These are phyloP conservation scores for Corylus avellana DNA, from an alignment of 306 rosid species.

Conservation along the genomic window DNA sequence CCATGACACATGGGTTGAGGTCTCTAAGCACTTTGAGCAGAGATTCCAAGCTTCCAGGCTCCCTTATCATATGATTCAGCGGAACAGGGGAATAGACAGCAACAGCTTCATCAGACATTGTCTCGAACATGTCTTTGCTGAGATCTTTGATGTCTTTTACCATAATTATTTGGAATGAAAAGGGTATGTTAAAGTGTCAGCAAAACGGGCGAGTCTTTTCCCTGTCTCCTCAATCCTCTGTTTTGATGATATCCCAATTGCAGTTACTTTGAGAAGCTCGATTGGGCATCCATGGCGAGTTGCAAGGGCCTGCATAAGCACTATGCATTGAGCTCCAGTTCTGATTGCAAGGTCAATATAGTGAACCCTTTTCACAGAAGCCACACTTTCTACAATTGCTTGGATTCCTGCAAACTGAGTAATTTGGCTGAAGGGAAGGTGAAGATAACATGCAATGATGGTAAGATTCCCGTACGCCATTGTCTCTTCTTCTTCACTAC, in stretches of 20 bases:
- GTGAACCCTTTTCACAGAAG: conserved; percentile 35
- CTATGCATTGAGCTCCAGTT: conserved; percentile 32
- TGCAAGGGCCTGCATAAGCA: conserved; percentile 40
- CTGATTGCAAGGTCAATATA: conserved; percentile 36
- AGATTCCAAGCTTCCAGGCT: conserved; percentile 47
- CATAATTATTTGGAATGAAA: conserved; percentile 41
- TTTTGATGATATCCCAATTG: conserved; percentile 24
- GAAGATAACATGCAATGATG: conserved; percentile 24
- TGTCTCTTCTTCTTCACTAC: conserved; percentile 5
- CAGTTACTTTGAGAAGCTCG: conserved; percentile 38
- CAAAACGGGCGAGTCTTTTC: conserved; percentile 34
- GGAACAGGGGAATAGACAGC: conserved; percentile 35
- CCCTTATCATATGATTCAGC: conserved; percentile 35
- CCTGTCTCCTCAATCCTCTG: conserved; percentile 27
- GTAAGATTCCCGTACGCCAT: conserved; percentile 30
- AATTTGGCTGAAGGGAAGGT: conserved; percentile 36
- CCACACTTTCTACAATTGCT: conserved; percentile 37
- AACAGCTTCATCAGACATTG: conserved; percentile 44
- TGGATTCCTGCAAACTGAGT: conserved; percentile 35
- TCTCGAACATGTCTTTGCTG: conserved; percentile 41
- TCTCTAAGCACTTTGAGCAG: conserved; percentile 44
- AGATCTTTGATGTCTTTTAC: conserved; percentile 48
- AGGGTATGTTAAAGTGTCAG: conserved; percentile 45
- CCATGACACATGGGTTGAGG: conserved; percentile 47
- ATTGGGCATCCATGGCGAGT: conserved; percentile 22